Base-by-base conservation (phyloP, 148 eudicot species). In the Fagopyrum tataricum region DNA sequence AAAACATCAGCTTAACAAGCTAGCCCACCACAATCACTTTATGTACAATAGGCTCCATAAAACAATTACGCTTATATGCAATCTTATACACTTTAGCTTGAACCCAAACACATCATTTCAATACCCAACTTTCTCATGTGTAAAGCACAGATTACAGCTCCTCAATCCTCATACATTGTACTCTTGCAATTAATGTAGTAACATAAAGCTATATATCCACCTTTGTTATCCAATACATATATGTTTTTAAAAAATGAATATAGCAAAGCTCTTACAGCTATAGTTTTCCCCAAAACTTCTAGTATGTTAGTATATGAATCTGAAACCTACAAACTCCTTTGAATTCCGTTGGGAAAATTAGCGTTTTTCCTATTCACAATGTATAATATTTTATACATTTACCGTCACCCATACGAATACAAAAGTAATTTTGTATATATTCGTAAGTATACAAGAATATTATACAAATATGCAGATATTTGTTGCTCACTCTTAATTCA, bases 61-160 rank as follows among this genome's bases (percentile, higher is more conserved):
- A 61, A 24, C 1, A 52, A 24, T 18, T 55, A 55, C 61, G 18
- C 61, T 55, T 55, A 21, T 17, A 2, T 52, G 62, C 26, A 55
- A 55, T 55, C 24, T 20, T 55, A 55, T 17, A 5, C 62, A 13
- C 15, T 64, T 37, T 64, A 64, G 69, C 43, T 64, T 64, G 69
- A 64, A 15, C 26, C 9, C 20, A 37, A 64, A 37, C 43, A 37
- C 10, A 39, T 64, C 69, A 64, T 31, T 64, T 64, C 69, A 4
- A 14, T 13, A 14, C 18, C 44, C 44, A 37, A 64, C 43, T 39
- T 64, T 64, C 20, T 64, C 17, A 64, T 64, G 69, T 64, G 69
- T 64, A 64, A 64, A 64, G 69, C 69, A 64, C 69, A 64, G 6
- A 31, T 64, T 39, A 14, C 43, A 64, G 44, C 69, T 64, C 69